Percentiles rank a stretch among this genome's conserved stretches.
Evolutionary conservation across 495 filamentous ascomycete species (phyloP).

Genomic region (Aspergillus olivimuriae): DNA sequence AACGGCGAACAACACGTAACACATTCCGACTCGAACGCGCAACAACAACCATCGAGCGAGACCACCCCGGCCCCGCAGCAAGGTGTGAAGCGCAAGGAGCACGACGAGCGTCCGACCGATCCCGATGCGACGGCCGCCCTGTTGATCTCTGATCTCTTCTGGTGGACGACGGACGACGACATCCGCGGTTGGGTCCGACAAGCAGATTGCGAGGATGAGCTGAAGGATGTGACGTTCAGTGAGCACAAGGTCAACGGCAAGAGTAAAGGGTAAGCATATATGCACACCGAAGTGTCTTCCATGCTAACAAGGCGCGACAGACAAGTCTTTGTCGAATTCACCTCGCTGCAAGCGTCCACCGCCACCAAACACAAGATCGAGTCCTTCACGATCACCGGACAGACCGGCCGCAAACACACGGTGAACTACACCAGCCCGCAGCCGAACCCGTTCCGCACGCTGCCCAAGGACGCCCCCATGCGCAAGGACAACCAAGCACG

Average conservation of each 20-base stretch:
- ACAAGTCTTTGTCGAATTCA: constrained; percentile 86
- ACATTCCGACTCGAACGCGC: constrained; percentile 11
- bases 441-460: constrained; percentile 81
- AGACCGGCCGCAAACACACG: constrained; percentile 59
- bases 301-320: constrained; percentile 38
- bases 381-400: constrained; percentile 41
- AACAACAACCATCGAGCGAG: constrained; percentile 14
- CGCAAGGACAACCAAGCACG: constrained; percentile 57
- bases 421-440: constrained; percentile 71
- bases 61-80: constrained; percentile 43
- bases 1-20: constrained; percentile 22
- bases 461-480: constrained; percentile 83
- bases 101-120: constrained; percentile 70
- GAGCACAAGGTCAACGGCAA: constrained; percentile 99
- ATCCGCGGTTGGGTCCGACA: constrained; percentile 81
- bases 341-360: constrained; percentile 75
- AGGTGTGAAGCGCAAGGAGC: constrained; percentile 72
- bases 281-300: neutral
- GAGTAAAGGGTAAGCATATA: constrained; percentile 74
- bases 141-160: constrained; percentile 80
- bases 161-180: constrained; percentile 97
- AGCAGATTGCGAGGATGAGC: constrained; percentile 68
- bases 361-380: constrained; percentile 82
- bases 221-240: constrained; percentile 91
- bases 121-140: constrained; percentile 77